Evolutionary conservation across 805 yeast genomes (phyloP), one percentile per base, ranked within the genome.

Genomic region (Limtongozyma cylindracea): DNA sequence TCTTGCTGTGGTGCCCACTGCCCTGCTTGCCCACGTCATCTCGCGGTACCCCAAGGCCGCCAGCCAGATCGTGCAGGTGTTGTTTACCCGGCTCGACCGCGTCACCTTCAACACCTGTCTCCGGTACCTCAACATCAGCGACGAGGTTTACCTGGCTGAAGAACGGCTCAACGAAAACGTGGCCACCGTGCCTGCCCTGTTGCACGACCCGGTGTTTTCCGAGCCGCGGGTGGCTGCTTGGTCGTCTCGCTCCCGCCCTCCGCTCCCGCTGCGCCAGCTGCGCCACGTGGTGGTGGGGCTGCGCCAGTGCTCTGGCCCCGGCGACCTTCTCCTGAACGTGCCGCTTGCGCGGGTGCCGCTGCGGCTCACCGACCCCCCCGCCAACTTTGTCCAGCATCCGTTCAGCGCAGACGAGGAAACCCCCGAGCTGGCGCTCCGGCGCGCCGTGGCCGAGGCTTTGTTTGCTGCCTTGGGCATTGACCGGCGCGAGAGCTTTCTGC

Each of bases 81-180:
- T 84, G 12, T 47, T 84, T 25, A 70, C 91, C 2, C 59, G 92
- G 29, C 53, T 88, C 23, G 77, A 78, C 38, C 61, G 91, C 31
- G 94, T 88, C 6, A 84, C 96, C 0, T 67, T 84, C 42, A 82
- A 76, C 36, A 76, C 95, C 0, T 76, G 88, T 7, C 88, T 82
- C 39, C 59, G 63, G 29, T 88, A 84, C 39, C 49, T 84, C 21
- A 94, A 92, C 0, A 45, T 84, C 12, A 78, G 95, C 0, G 49
- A 59, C 11, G 93, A 80, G 33, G 66, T 84, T 15, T 58, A 74
- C 34, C 63, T 69, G 24, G 67, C 84, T 10, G 98, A 84, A 36
- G 44, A 59, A 5, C 49, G 53, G 13, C 46, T 78, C 19, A 84
- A 82, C 37, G 31, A 31, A 5, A 13, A 13, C 15, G 6, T 6